phyloP scores from a whole-genome alignment of 495 filamentous ascomycete genomes.

The Xylaria castorea region DNA sequence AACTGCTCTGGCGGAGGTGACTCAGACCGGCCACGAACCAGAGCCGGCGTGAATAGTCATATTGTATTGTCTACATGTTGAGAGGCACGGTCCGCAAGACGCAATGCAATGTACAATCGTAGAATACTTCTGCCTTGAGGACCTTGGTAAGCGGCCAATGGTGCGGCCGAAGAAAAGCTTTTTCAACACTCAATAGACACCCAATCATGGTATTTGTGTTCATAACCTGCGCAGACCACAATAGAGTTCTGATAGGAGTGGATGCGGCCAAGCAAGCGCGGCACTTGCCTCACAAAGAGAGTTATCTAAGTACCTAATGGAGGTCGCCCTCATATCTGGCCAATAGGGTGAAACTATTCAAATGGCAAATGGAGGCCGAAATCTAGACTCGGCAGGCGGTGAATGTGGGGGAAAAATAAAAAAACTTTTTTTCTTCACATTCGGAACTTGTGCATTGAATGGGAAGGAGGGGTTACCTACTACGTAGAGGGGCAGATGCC shows the following conservation, averaged over 20 bases:
- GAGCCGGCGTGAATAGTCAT: constrained; percentile 2
- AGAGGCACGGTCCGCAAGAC: background rate
- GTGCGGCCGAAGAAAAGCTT: constrained; percentile 2
- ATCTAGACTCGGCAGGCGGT: constrained; percentile 21
- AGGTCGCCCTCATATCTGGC: background rate
- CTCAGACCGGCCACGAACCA: constrained; percentile 21
- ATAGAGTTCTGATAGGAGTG: background rate
- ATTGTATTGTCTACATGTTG: background rate
- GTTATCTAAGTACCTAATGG: background rate
- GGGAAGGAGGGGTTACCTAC: constrained; percentile 43
- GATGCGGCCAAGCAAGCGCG: constrained; percentile 9
- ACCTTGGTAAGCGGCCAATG: background rate
- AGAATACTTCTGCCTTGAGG: background rate
- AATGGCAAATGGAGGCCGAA: background rate
- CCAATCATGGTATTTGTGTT: constrained; percentile 5
- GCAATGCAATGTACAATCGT: background rate
- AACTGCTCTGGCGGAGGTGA: background rate
- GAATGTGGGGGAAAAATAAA: constrained; percentile 31
- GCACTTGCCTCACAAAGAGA: constrained; percentile 21
- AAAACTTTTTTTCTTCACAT: constrained; percentile 24
- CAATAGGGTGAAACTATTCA: background rate
- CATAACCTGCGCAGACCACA: background rate
- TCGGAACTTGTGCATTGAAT: constrained; percentile 36
- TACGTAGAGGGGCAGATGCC: constrained; percentile 36
- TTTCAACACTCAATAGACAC: background rate